These are phyloP conservation scores for Fraxinus baroniana DNA, from an alignment of 305 asterid genomes.

Conservation along the genomic window DNA sequence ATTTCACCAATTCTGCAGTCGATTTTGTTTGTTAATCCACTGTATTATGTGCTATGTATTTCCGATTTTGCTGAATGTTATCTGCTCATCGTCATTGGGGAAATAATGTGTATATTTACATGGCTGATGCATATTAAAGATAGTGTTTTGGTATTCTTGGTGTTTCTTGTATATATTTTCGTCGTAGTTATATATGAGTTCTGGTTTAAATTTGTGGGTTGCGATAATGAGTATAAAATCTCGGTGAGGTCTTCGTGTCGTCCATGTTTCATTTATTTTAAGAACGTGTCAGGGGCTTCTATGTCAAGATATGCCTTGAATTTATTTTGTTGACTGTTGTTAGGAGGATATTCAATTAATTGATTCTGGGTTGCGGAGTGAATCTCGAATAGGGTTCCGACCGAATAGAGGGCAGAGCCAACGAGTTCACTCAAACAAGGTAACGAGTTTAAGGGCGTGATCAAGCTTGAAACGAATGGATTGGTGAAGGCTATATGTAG, in stretches of 20 bases:
- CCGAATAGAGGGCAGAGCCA: conserved; percentile 1
- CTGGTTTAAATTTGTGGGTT: not conserved
- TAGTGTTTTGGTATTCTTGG: not conserved
- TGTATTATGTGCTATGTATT: not conserved
- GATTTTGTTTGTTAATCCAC: not conserved
- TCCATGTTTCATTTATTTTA: not conserved
- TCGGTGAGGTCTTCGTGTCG: not conserved
- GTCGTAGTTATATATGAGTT: not conserved
- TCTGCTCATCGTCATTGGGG: not conserved
- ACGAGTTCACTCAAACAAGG: not conserved
- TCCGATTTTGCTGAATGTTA: not conserved
- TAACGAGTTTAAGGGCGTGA: not conserved
- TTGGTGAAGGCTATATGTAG: not conserved
- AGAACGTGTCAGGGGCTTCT: not conserved
- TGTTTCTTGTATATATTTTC: not conserved
- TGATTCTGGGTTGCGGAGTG: not conserved
- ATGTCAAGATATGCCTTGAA: not conserved
- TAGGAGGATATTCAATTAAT: not conserved
- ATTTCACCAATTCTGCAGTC: not conserved
- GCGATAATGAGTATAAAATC: not conserved
- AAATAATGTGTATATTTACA: not conserved
- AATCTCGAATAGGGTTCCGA: not conserved
- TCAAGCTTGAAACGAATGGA: not conserved
- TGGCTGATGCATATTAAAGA: not conserved
- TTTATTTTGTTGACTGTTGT: not conserved